Evolutionary conservation across 352 stramenopile species (phyloP), one percentile per base, ranked within the genome.

Genomic region (Pythium aquatile): DNA sequence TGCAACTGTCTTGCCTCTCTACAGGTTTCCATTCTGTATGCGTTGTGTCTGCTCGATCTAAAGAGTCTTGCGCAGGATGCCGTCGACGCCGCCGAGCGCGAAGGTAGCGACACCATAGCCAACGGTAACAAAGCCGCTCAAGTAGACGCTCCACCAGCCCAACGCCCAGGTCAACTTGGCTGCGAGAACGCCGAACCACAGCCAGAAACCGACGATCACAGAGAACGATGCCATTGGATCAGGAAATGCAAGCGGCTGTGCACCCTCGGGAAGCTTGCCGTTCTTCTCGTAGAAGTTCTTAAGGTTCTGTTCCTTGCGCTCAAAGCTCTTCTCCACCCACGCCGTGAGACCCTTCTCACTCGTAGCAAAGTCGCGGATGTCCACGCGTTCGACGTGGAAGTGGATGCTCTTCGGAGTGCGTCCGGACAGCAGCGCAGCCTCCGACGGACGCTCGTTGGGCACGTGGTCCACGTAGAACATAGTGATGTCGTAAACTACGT

Each of bases 381-480:
- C 69, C 29, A 85, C 55, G 58, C 85, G 70, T 52, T 92, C 79
- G 24, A 94, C 63, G 70, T 91, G 88, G 62, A 94, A 85, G 66
- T 91, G 60, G 54, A 94, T 78, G 42, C 70, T 78, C 35, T 73
- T 73, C 13, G 85, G 85, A 60, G 88, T 66, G 49, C 78, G 76
- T 24, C 79, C 81, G 47, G 73, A 78, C 20, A 94, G 54, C 5
- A 94, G 69, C 26, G 77, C 77, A n/a, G 66, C 55, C 66, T 94
- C 85, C 24, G 80, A 90, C 54, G 85, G 83, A 28, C 83, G 81
- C 60, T 92, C 78, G 58, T 79, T 78, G 30, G 72, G 53, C 9
- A 70, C 59, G 55, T 85, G 76, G 65, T 94, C 85, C 35, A 91
- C 79, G 55, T 85, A 94, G 63, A 91, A 91, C 77, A 94, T 85